Percentiles rank a stretch among this genome's conserved stretches.
phyloP scores from a whole-genome alignment of 73 alveolate species.

The Tetrahymena malaccensis region DNA sequence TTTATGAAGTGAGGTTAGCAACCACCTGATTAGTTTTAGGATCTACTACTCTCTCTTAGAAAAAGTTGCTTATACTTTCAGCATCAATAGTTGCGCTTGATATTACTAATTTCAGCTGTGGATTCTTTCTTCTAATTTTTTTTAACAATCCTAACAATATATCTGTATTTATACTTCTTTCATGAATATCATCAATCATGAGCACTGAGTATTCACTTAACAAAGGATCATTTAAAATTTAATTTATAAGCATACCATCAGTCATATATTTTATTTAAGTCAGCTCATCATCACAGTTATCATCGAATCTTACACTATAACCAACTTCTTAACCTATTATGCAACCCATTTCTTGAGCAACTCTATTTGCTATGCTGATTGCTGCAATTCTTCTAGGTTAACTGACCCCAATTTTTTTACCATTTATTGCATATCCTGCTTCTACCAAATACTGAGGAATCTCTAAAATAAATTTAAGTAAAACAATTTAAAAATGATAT shows the following conservation, averaged over 20 bases:
- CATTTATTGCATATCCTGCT: constrained; percentile 66
- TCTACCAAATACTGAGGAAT: constrained; percentile 80
- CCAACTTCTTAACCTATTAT: constrained; percentile 84
- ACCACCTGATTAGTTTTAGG: neutral
- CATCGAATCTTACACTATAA: constrained; percentile 85
- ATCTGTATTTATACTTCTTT: constrained; percentile 81
- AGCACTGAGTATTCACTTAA: constrained; percentile 69
- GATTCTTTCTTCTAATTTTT: constrained; percentile 63
- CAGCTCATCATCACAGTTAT: constrained; percentile 51
- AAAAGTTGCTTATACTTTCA: constrained; percentile 54
- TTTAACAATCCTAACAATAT: constrained; percentile 72
- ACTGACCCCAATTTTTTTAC: constrained; percentile 63
- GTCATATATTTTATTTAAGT: constrained; percentile 86
- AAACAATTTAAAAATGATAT: neutral
- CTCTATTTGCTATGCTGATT: constrained; percentile 74
- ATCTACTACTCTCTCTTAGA: constrained; percentile 17
- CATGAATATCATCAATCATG: constrained; percentile 90
- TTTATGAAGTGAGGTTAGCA: constrained; percentile 16
- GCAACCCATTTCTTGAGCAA: constrained; percentile 71
- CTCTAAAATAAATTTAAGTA: neutral
- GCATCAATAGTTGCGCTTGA: constrained; percentile 86
- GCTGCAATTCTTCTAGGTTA: constrained; percentile 86
- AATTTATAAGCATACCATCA: constrained; percentile 89
- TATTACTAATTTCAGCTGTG: constrained; percentile 70
- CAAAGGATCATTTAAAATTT: constrained; percentile 73